These are phyloP conservation scores for Yarrowia alimentaria DNA, from an alignment of 805 yeast species.

Conservation along the genomic window DNA sequence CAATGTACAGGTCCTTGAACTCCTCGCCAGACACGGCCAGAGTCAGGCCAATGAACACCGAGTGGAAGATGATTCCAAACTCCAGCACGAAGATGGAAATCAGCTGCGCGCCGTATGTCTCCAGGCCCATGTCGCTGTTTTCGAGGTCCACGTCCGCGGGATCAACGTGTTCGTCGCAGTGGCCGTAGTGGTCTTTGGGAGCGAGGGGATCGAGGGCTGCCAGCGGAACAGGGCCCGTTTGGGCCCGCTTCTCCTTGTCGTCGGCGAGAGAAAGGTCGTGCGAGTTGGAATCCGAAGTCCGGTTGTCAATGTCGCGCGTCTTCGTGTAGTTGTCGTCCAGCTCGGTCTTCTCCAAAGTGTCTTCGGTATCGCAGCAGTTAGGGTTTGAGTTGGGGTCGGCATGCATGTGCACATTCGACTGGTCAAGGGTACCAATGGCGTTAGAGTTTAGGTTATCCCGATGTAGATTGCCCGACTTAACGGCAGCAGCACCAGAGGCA, in stretches of 20 bases:
- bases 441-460: no score
- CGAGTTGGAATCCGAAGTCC: no score
- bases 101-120: constrained; percentile 37
- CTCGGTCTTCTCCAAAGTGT: no score
- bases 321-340: no score
- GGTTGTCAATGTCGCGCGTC: no score
- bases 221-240: no score
- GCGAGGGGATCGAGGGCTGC: constrained; percentile 14
- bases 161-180: constrained; percentile 26
- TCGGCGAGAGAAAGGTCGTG: no score
- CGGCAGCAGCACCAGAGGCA: no score
- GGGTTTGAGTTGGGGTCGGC: neutral
- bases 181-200: constrained; percentile 9
- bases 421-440: no score
- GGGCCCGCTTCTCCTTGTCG: constrained; percentile 10
- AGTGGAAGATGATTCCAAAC: constrained; percentile 72
- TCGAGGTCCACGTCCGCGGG: neutral
- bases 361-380: no score
- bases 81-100: constrained; percentile 58
- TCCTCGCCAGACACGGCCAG: constrained; percentile 65
- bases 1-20: constrained; percentile 61
- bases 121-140: constrained; percentile 23
- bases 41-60: constrained; percentile 69
- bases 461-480: constrained; percentile 1
- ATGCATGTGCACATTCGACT: constrained; percentile 5